Evolutionary conservation across 139 green algal genomes (phyloP).

Genomic region (Auxenochlorella pyrenoidosa): DNA sequence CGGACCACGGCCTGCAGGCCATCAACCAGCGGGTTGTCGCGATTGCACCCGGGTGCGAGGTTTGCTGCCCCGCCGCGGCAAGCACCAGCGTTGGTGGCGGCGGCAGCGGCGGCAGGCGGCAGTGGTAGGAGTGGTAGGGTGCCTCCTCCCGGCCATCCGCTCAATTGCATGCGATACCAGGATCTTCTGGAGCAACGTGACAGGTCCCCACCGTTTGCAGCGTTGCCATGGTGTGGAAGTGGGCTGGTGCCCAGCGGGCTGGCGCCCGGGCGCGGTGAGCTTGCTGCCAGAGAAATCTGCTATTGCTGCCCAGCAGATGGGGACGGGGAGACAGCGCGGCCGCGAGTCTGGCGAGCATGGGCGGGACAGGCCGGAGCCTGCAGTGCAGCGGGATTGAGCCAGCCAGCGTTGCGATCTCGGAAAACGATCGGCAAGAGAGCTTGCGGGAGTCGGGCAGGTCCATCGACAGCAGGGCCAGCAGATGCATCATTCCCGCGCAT

Average conservation of each 20-base stretch:
- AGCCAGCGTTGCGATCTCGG: not conserved
- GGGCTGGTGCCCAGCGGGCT: constrained; percentile 23
- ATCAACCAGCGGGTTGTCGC: not conserved
- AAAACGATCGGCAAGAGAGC: too few species aligned
- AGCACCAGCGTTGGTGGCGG: not conserved
- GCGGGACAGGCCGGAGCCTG: not conserved
- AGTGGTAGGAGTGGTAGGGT: not conserved
- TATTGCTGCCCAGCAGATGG: not conserved
- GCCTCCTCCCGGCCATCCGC: not conserved
- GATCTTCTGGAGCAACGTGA: not conserved
- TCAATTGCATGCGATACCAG: not conserved
- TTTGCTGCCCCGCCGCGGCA: not conserved
- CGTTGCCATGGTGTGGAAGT: constrained; percentile 11
- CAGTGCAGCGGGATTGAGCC: not conserved
- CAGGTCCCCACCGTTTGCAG: constrained; percentile 3
- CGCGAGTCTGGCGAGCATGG: not conserved
- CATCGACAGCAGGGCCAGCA: not conserved
- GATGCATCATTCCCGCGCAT: not conserved
- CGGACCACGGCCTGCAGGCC: constrained; percentile 58
- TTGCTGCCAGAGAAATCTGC: not conserved
- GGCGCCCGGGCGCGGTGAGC: not conserved
- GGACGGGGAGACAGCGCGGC: not conserved
- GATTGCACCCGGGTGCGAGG: not conserved
- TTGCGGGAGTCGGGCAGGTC: too few species aligned
- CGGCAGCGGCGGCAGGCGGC: not conserved